A percentile compares a stretch with the other conserved stretches of the same genome.
These are phyloP conservation scores for Dactylellina leptospora DNA, from an alignment of 2,329 filamentous ascomycete genomes.

Conservation along the genomic window DNA sequence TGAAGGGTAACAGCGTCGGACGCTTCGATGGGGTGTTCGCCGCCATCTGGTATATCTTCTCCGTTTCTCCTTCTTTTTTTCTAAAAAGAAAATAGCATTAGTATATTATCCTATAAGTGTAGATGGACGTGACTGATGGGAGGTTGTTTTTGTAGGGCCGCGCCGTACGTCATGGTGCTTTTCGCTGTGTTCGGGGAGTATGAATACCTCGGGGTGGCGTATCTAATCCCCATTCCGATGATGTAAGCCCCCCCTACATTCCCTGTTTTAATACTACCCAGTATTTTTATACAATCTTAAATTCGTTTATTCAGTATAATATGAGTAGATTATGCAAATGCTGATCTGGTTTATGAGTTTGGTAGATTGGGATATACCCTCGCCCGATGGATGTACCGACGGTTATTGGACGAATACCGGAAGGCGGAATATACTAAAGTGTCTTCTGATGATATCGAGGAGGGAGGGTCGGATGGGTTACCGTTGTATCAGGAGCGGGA, in stretches of 20 bases:
- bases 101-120: neutral
- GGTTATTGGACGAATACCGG: constrained; percentile 13
- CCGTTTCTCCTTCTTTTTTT: neutral
- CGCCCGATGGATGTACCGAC: constrained; percentile 15
- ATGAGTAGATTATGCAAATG: too few species aligned
- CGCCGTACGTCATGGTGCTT: constrained; percentile 33
- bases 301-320: too few species aligned
- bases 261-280: neutral
- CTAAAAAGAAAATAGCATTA: neutral
- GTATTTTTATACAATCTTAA: too few species aligned
- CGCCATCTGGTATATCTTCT: constrained; percentile 16
- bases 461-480: constrained; percentile 10
- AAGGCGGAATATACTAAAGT: constrained; percentile 28
- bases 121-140: neutral
- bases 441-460: constrained; percentile 5
- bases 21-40: constrained; percentile 36
- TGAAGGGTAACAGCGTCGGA: neutral
- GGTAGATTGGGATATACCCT: constrained; percentile 16
- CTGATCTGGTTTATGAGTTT: neutral
- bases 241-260: constrained; percentile 17
- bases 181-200: constrained; percentile 37
- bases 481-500: constrained; percentile 17
- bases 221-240: constrained; percentile 23
- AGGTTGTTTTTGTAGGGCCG: constrained; percentile 1
- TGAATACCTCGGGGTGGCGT: constrained; percentile 15